A percentile compares a stretch with the other conserved stretches of the same genome.
These are phyloP conservation scores for Ogataea pignaliae DNA, from an alignment of 805 yeast species.

Conservation along the genomic window DNA sequence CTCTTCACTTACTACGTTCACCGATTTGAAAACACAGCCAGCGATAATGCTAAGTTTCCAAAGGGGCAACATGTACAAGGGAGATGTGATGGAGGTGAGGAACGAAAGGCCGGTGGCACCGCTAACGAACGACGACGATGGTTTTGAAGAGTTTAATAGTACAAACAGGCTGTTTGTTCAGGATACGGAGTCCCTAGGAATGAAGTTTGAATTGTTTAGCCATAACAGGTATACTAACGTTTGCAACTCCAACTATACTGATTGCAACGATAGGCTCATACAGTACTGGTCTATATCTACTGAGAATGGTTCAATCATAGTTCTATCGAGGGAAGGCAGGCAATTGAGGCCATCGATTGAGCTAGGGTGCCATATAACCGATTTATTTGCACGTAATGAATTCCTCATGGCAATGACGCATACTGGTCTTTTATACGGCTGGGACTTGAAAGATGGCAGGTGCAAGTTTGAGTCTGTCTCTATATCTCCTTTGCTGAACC, in stretches of 20 bases:
- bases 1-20: conserved; percentile 25
- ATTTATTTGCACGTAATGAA: conserved; percentile 31
- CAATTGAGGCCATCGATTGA: conserved; percentile 45
- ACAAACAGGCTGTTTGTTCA: conserved; percentile 17
- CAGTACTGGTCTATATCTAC: conserved; percentile 55
- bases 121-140: conserved; percentile 22
- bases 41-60: conserved; percentile 26
- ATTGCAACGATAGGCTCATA: conserved; percentile 32
- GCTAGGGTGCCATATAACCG: conserved; percentile 43
- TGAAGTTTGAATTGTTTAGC: conserved; percentile 37
- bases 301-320: conserved; percentile 50
- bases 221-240: conserved; percentile 37
- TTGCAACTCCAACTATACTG: conserved; percentile 26
- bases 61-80: conserved; percentile 2
- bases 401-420: conserved; percentile 43
- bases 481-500: conserved; percentile 49
- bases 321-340: conserved; percentile 43
- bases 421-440: conserved; percentile 45
- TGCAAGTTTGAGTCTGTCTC: conserved; percentile 41
- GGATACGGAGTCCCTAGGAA: conserved; percentile 19
- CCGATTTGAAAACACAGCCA: conserved; percentile 27
- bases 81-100: conserved; percentile 18
- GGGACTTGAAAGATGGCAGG: conserved; percentile 38
- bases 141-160: conserved; percentile 33
- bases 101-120: conserved; percentile 31